Conservation (phyloP, 2,329 filamentous ascomycete genomes). For the Coleophoma eucalyptorum region DNA sequence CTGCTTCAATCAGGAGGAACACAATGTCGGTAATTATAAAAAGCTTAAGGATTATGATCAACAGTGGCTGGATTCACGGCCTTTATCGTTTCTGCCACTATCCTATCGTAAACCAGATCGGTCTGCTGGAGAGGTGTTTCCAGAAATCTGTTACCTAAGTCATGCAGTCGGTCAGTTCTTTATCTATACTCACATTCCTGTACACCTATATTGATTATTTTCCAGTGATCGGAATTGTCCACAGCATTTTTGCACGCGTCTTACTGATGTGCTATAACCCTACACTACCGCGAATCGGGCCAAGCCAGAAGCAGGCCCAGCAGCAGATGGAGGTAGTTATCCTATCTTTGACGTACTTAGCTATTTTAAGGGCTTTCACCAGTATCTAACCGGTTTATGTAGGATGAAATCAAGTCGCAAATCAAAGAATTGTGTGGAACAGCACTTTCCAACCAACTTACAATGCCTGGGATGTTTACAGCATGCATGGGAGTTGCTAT, state of each 20-base stretch:
- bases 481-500: constrained; percentile 51
- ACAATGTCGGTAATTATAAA: not conserved
- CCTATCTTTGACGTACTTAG: not conserved
- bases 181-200: too few relatives aligned
- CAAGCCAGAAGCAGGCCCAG: not conserved
- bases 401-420: constrained; percentile 23
- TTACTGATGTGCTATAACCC: not conserved
- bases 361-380: not conserved
- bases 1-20: not conserved
- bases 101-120: not conserved
- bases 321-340: not conserved
- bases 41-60: not conserved
- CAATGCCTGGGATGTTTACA: constrained; percentile 52
- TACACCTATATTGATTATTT: not conserved
- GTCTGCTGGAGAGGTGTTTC: not conserved
- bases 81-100: not conserved
- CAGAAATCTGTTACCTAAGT: not conserved
- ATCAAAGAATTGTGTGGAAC: constrained; percentile 56
- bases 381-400: too few relatives aligned
- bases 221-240: not conserved
- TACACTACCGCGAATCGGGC: not conserved
- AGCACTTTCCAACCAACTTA: constrained; percentile 50
- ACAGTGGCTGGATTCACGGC: not conserved
- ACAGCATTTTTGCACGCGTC: not conserved
- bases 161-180: not conserved